Base-by-base conservation (phyloP, 2,329 filamentous ascomycete species). In the Aspergillus ochraceus region DNA sequence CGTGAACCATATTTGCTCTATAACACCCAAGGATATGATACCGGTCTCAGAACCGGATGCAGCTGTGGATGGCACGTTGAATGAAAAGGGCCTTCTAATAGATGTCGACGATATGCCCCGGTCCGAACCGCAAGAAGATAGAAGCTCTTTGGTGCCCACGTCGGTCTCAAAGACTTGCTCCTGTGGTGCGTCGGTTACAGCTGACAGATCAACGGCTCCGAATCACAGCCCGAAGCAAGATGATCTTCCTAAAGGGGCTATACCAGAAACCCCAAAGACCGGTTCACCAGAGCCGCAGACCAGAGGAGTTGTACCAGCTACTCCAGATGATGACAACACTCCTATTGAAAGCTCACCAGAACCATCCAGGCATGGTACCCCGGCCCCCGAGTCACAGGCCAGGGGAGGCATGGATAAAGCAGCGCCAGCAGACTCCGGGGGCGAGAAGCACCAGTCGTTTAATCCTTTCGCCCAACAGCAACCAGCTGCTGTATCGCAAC, bases 1-100 rank as follows among this genome's bases (percentile, higher is more conserved):
- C 54, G 56, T 73, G 14, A 77, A 79, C 52, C 79, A 81, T 62
- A 66, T 75, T 19, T 80, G 77, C 55, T 76, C 74, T 0, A 69
- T 77, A 19, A 76, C 74, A 1, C 68, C 71, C 2, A 62, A 64
- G 12, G 63, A 63, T 20, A 61, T 62, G 32, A 58, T 65, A n/a
- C 57, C 61, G 52, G 55, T 64, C 59, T 30, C 59, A 57, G 55
- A 55, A 54, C 32, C 49, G 11, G 42, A 47, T 24, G 20, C 53
- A 30, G 19, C 53, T 32, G 10, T 30, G 4, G 17, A 30, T 14
- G n/a, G 36, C 12, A n/a, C 22, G 5, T 36, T 58, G 17, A 55
- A 56, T 2, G 47, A 47, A 2, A 58, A 45, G 14, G 55, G 50
- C 10, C 51, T 65, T 2, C 52, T 74, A 46, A 60, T 65, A n/a